A percentile compares a stretch with the other conserved stretches of the same genome.
Evolutionary conservation across 163 green algal species (phyloP).

Genomic region (Volvox carteri): DNA sequence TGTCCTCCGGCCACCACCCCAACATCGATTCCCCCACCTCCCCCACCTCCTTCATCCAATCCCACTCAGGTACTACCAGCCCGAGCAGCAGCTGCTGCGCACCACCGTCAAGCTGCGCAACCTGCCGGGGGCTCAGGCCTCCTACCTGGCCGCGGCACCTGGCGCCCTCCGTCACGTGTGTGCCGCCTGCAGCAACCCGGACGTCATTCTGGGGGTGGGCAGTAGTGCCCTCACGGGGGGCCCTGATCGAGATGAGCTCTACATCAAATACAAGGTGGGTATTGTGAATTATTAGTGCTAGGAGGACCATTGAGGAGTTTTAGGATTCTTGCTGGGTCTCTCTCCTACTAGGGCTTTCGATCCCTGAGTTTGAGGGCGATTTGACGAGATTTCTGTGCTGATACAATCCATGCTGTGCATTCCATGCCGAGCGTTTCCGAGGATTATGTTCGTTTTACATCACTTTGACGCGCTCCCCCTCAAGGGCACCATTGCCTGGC

Average conservation of each 20-base stretch:
- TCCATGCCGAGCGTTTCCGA: too few species aligned
- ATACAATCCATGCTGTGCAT: too few species aligned
- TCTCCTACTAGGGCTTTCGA: too few species aligned
- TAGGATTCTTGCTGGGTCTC: too few species aligned
- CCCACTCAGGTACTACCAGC: slow-evolving; percentile 65
- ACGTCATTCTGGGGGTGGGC: slow-evolving; percentile 57
- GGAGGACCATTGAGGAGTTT: too few species aligned
- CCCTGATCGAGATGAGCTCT: slow-evolving; percentile 66
- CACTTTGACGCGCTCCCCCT: too few species aligned
- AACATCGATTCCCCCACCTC: neutral
- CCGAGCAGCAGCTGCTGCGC: slow-evolving; percentile 66
- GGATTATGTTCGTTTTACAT: too few species aligned
- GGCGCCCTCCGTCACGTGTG: slow-evolving; percentile 50
- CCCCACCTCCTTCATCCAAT: neutral
- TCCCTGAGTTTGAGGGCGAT: too few species aligned
- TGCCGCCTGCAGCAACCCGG: slow-evolving; percentile 58
- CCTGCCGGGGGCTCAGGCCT: slow-evolving; percentile 45
- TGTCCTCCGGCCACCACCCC: too few species aligned
- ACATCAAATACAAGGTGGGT: slow-evolving; percentile 78
- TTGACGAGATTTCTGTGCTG: too few species aligned
- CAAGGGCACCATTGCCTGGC: too few species aligned
- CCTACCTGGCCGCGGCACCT: slow-evolving; percentile 30
- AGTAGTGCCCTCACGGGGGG: slow-evolving; percentile 34
- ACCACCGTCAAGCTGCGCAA: slow-evolving; percentile 62
- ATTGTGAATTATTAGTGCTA: too few species aligned